phyloP scores from a whole-genome alignment of 345 rosid genomes.

The Anacardium occidentale region DNA sequence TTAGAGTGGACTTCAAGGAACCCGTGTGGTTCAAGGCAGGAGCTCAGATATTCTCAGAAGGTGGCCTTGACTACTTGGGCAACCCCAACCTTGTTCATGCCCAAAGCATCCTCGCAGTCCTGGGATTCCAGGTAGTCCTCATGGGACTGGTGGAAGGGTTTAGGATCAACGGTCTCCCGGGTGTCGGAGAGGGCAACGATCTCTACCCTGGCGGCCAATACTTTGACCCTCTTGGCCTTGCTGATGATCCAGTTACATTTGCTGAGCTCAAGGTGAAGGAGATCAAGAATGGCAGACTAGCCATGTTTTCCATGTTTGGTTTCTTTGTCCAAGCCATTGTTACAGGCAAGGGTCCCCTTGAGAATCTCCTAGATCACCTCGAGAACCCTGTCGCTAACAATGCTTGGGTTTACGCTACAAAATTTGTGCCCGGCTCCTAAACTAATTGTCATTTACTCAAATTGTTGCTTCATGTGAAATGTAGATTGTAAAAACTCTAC shows the following conservation, averaged over 20 bases:
- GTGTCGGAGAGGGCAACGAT: constrained; percentile 92
- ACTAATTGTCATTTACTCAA: neutral
- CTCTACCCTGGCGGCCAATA: constrained; percentile 90
- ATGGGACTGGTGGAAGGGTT: constrained; percentile 95
- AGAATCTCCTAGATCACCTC: constrained; percentile 88
- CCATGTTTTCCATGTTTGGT: constrained; percentile 99
- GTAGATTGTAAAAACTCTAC: constrained; percentile 9
- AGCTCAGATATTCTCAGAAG: constrained; percentile 95
- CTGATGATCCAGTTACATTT: constrained; percentile 76
- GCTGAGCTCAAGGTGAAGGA: constrained; percentile 98
- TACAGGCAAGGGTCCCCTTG: constrained; percentile 91
- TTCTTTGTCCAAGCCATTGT: constrained; percentile 97
- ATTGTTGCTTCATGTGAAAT: constrained; percentile 10
- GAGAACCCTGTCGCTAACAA: constrained; percentile 95
- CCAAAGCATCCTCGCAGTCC: constrained; percentile 93
- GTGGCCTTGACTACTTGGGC: constrained; percentile 95
- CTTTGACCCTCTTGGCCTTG: constrained; percentile 88
- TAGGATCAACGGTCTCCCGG: constrained; percentile 89
- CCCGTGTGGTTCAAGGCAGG: constrained; percentile 99
- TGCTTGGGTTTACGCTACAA: constrained; percentile 97
- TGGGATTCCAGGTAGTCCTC: constrained; percentile 80
- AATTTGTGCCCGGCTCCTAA: constrained; percentile 83
- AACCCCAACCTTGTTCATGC: constrained; percentile 98
- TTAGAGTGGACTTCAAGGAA: constrained; percentile 82
- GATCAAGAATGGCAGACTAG: constrained; percentile 89